Percentiles rank a stretch among this genome's conserved stretches.
Conservation (phyloP, 108 stramenopile species). For the Cyclostephanos tholiformis region DNA sequence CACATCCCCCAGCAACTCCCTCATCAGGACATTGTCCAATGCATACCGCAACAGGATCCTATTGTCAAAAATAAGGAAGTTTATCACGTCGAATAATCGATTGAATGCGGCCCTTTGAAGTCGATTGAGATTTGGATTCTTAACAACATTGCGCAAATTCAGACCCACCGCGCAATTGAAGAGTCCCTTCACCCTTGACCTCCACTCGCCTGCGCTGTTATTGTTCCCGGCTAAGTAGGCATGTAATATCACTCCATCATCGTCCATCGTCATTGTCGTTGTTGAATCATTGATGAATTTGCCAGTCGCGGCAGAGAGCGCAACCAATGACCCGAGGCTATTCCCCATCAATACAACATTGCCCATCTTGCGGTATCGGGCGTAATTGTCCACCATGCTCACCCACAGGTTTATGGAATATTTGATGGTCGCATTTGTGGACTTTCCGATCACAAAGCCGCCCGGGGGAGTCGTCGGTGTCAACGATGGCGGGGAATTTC, state of each 20-base stretch:
- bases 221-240: constrained; percentile 30
- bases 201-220: background rate
- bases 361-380: constrained; percentile 32
- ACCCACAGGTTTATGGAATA: constrained; percentile 76
- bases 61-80: constrained; percentile 61
- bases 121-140: constrained; percentile 35
- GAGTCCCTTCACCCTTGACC: constrained; percentile 47
- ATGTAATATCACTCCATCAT: constrained; percentile 1
- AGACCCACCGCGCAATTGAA: constrained; percentile 72
- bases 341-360: constrained; percentile 65
- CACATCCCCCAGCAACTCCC: constrained; percentile 53
- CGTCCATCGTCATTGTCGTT: background rate
- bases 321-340: constrained; percentile 63
- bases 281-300: constrained; percentile 48
- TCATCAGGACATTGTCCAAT: constrained; percentile 56
- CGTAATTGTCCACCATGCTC: constrained; percentile 63
- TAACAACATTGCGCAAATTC: constrained; percentile 61
- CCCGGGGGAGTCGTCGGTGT: background rate
- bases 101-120: constrained; percentile 40
- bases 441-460: constrained; percentile 3
- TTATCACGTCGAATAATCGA: constrained; percentile 51
- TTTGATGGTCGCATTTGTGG: constrained; percentile 22
- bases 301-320: constrained; percentile 62
- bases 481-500: background rate
- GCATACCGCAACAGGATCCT: constrained; percentile 46